Evolutionary conservation across 441 rosid genomes (phyloP), one percentile per base, ranked within the genome.

Genomic region (Codiaeum variegatum): DNA sequence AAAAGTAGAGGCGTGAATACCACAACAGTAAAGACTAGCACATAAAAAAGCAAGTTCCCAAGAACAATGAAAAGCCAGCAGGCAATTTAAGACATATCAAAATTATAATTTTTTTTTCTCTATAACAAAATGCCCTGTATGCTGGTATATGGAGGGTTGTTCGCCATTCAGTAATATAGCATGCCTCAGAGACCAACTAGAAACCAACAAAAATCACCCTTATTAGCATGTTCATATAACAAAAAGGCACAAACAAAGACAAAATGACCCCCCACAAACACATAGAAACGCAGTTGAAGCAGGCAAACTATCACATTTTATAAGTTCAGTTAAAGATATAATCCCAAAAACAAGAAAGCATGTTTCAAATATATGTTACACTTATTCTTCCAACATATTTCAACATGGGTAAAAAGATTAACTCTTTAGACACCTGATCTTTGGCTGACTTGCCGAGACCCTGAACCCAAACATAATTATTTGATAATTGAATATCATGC

Each of bases 81-180:
- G 7, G 34, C 62, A 18, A 21, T 28, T 28, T 21, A 28, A n/a
- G 13, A 29, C 7, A n/a, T 31, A 9, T 47, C 24, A 34, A n/a
- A 12, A 36, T 19, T 54, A 23, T 6, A 67, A 8, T 28, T 54
- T 3, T 49, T 24, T 55, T 21, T 31, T 8, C 15, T 31, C 54
- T 73, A 9, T 51, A 46, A 54, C 54, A 59, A 59, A 54, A 40
- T 16, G 31, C 69, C 96, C 96, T 88, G 92, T 76, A 85, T 73
- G 77, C 90, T 87, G 42, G 91, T 81, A 83, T 83, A 89, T 66
- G 88, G 92, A 55, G 88, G 83, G 74, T 92, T 89, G 71, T 90
- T 94, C 62, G 90, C 87, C 98, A 94, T 91, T 79, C 75, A 72
- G 70, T 77, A 77, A 79, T 55, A 47, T 60, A 58, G 68, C 9